These are phyloP conservation scores for Fusarium globosum DNA, from an alignment of 2,329 filamentous ascomycete species.

Conservation along the genomic window DNA sequence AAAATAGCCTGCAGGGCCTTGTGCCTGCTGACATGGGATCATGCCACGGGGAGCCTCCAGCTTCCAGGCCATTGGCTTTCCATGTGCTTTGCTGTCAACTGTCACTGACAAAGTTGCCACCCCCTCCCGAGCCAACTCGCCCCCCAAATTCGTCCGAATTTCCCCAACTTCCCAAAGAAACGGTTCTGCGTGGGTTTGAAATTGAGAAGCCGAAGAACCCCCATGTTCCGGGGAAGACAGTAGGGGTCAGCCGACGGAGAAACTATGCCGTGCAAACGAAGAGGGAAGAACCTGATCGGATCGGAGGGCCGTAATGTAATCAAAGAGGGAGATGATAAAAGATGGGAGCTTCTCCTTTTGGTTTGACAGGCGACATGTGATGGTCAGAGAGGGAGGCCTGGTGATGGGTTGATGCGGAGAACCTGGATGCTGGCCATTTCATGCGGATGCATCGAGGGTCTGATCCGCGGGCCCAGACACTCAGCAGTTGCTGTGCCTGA, in stretches of 20 bases:
- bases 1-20: slow-evolving; percentile 18
- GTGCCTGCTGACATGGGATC: slow-evolving; percentile 33
- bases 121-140: background rate
- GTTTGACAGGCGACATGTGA: slow-evolving; percentile 38
- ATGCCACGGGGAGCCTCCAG: slow-evolving; percentile 19
- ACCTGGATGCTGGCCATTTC: slow-evolving; percentile 31
- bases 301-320: slow-evolving; percentile 36
- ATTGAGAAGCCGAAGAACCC: slow-evolving; percentile 3
- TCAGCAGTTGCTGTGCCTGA: slow-evolving; percentile 16
- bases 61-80: slow-evolving; percentile 13
- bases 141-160: slow-evolving; percentile 36
- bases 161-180: slow-evolving; percentile 36
- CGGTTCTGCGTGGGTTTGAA: slow-evolving; percentile 23
- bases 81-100: slow-evolving; percentile 10
- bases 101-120: slow-evolving; percentile 15
- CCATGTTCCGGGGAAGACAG: slow-evolving; percentile 29
- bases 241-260: slow-evolving; percentile 37
- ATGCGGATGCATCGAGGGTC: slow-evolving; percentile 36
- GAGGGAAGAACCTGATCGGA: slow-evolving; percentile 31
- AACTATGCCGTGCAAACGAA: slow-evolving; percentile 28
- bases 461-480: slow-evolving; percentile 30
- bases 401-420: slow-evolving; percentile 44
- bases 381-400: slow-evolving; percentile 24
- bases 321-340: background rate
- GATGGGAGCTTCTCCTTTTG: slow-evolving; percentile 31